Conservation (phyloP, 768 basidiomycete genomes). For the Lentinula sp. region DNA sequence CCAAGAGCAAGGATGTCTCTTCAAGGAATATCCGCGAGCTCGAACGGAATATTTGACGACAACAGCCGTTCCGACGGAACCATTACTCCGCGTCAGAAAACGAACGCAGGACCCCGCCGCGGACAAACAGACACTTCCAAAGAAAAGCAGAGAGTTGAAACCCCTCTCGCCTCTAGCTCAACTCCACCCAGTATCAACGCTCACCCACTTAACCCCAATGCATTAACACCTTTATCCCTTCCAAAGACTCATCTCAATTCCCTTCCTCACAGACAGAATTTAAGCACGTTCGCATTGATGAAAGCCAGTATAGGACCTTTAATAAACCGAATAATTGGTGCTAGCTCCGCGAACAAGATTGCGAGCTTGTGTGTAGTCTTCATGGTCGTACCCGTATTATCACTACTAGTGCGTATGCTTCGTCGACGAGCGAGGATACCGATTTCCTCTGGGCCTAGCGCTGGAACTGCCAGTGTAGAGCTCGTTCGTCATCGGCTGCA, state of each 20-base stretch:
- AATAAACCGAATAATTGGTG: conserved; percentile 16
- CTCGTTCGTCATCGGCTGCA: conserved; percentile 51
- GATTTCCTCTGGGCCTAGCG: conserved; percentile 12
- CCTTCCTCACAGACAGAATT: conserved; percentile 16
- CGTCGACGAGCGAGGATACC: conserved; percentile 28
- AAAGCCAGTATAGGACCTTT: conserved; percentile 44
- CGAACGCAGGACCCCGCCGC: background rate
- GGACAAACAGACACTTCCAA: background rate
- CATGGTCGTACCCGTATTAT: conserved; percentile 34
- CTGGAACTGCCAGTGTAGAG: conserved; percentile 39
- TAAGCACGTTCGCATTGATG: conserved; percentile 34
- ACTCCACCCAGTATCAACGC: background rate
- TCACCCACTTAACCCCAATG: conserved; percentile 3
- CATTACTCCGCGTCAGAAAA: background rate
- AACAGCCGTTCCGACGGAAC: conserved; percentile 1
- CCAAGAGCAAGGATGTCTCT: conserved; percentile 24
- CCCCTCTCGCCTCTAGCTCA: background rate
- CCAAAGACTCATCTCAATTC: conserved; percentile 14
- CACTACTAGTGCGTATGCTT: conserved; percentile 46
- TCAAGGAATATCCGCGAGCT: conserved; percentile 12
- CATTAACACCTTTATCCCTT: conserved; percentile 8
- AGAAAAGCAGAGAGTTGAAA: background rate
- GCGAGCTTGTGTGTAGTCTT: conserved; percentile 33
- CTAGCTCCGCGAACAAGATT: conserved; percentile 33
- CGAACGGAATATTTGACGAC: background rate